These are phyloP conservation scores for Ogataea trehaloabstinens DNA, from an alignment of 805 yeast genomes.

Conservation along the genomic window DNA sequence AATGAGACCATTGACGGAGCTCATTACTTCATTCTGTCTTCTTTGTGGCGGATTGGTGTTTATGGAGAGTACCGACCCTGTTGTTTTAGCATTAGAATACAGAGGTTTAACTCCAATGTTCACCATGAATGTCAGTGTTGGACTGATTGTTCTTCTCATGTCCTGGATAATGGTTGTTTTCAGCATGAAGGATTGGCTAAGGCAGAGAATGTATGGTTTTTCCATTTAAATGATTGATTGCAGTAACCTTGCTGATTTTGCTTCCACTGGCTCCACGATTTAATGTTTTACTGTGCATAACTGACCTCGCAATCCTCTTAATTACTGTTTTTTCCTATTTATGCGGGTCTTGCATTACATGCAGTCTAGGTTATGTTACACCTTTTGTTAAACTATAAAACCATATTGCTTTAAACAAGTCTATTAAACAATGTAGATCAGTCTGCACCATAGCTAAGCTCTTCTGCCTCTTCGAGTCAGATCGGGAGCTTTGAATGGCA, in stretches of 20 bases:
- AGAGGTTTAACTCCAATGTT: constrained; percentile 88
- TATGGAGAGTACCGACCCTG: constrained; percentile 88
- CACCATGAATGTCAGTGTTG: constrained; percentile 82
- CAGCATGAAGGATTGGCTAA: constrained; percentile 55
- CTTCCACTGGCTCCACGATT: too few species aligned
- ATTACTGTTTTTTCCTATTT: not conserved
- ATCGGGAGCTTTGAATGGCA: constrained; percentile 88
- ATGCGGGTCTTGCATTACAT: not conserved
- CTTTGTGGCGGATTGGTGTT: constrained; percentile 88
- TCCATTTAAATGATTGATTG: too few species aligned
- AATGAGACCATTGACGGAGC: constrained; percentile 81
- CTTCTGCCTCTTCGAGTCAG: constrained; percentile 54
- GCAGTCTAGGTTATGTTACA: too few species aligned
- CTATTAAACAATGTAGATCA: too few species aligned
- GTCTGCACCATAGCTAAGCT: too few species aligned
- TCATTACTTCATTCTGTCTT: constrained; percentile 73
- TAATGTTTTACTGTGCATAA: too few species aligned
- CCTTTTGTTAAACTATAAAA: too few species aligned
- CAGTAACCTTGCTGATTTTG: too few species aligned
- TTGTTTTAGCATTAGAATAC: constrained; percentile 76
- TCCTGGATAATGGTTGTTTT: constrained; percentile 80
- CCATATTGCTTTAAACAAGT: too few species aligned
- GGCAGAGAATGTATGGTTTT: constrained; percentile 9
- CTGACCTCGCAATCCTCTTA: not conserved
- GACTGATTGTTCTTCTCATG: constrained; percentile 75